These are phyloP conservation scores for Hordeum marinum DNA, from an alignment of 176 grass and related monocot species.

Conservation along the genomic window DNA sequence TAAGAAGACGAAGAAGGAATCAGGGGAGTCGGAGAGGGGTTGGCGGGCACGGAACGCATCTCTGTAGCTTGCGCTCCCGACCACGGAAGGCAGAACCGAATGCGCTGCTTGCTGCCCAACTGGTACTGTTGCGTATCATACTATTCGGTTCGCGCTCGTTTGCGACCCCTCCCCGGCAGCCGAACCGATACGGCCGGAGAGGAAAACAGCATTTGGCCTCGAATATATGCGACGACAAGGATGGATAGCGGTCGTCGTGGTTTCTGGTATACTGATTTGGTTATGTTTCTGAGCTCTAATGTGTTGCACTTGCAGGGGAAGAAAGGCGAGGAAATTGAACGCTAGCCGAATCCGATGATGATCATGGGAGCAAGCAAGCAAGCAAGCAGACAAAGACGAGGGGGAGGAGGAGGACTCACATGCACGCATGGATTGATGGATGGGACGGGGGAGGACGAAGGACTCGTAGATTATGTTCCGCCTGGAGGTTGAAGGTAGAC, in stretches of 20 bases:
- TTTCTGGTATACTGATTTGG: not conserved
- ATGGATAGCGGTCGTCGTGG: not conserved
- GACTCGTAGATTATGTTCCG: no score
- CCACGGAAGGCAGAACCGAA: constrained; percentile 16
- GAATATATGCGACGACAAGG: not conserved
- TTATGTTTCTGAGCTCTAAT: not conserved
- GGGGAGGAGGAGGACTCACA: not conserved
- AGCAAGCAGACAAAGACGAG: not conserved
- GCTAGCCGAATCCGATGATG: not conserved
- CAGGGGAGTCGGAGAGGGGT: not conserved
- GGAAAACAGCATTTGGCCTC: not conserved
- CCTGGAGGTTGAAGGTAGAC: no score
- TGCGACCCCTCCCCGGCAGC: not conserved
- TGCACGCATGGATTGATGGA: not conserved
- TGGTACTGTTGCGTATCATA: not conserved
- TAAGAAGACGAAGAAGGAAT: not conserved
- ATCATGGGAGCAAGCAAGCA: not conserved
- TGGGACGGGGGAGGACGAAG: not conserved
- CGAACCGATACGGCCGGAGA: not conserved
- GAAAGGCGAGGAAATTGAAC: no score
- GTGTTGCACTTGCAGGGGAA: not conserved
- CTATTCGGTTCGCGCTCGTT: not conserved
- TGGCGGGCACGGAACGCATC: not conserved
- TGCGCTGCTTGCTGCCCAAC: not conserved
- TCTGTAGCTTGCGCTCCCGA: not conserved